phyloP scores from a whole-genome alignment of 495 filamentous ascomycete species.

The Cercophora samala region DNA sequence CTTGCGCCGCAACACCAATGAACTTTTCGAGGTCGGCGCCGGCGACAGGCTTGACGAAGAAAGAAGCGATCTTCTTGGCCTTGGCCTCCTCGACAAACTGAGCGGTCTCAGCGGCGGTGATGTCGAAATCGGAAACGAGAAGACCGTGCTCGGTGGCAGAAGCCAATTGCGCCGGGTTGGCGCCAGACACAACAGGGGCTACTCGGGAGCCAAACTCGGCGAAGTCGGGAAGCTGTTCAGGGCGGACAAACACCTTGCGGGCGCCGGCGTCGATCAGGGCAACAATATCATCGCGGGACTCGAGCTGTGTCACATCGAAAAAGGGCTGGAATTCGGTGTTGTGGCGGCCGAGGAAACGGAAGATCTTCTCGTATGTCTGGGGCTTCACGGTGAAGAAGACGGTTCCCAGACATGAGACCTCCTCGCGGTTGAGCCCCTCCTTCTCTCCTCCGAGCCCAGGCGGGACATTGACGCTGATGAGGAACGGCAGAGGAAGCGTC shows the following conservation, averaged over 20 bases:
- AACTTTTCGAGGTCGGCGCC: constrained; percentile 50
- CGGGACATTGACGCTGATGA: constrained; percentile 56
- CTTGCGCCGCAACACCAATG: constrained; percentile 50
- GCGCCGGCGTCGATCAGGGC: constrained; percentile 82
- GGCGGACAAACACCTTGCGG: constrained; percentile 76
- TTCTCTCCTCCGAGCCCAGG: constrained; percentile 46
- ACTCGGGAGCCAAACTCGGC: constrained; percentile 45
- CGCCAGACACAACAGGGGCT: constrained; percentile 38
- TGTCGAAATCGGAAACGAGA: constrained; percentile 47
- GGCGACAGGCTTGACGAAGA: constrained; percentile 45
- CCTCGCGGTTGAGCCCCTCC: constrained; percentile 59
- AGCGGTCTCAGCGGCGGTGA: constrained; percentile 35
- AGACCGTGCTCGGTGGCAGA: constrained; percentile 41
- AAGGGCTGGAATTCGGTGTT: constrained; percentile 64
- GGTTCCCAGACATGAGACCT: constrained; percentile 74
- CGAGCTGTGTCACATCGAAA: constrained; percentile 71
- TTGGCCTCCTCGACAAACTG: constrained; percentile 46
- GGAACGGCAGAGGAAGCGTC: constrained; percentile 54
- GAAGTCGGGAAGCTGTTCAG: constrained; percentile 54
- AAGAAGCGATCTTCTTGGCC: constrained; percentile 41
- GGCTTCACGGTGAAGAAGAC: constrained; percentile 66
- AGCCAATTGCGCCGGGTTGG: constrained; percentile 26
- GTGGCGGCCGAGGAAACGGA: constrained; percentile 64
- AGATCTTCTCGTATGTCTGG: constrained; percentile 56
- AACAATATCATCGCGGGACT: constrained; percentile 65